phyloP scores from a whole-genome alignment of 1,284 basidiomycete species.

The Ganoderma sp. region DNA sequence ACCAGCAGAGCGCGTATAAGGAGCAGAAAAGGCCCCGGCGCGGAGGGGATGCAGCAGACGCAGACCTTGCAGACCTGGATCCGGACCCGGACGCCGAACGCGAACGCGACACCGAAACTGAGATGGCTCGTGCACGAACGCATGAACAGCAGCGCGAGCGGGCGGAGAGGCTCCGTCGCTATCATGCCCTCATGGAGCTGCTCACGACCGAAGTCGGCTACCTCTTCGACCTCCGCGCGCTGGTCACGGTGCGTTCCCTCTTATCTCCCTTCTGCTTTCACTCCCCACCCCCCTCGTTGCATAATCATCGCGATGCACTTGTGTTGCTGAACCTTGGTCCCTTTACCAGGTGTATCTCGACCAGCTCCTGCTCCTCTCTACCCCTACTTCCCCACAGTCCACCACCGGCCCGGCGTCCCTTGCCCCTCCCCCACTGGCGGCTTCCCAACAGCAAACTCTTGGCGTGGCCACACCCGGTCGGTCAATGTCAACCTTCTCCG shows the following conservation, averaged over 20 bases:
- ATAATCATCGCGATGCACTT: not conserved
- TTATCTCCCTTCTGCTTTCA: slow-evolving; percentile 6
- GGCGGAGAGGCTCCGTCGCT: slow-evolving; percentile 43
- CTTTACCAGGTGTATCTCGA: slow-evolving; percentile 42
- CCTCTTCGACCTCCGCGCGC: slow-evolving; percentile 73
- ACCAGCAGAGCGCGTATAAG: slow-evolving; percentile 19
- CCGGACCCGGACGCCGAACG: slow-evolving; percentile 3
- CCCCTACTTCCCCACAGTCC: slow-evolving; percentile 10
- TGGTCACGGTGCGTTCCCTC: slow-evolving; percentile 66
- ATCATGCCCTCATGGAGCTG: slow-evolving; percentile 79
- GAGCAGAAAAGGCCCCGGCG: slow-evolving; percentile 17
- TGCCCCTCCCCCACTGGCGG: slow-evolving; percentile 25
- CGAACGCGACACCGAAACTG: slow-evolving; percentile 10
- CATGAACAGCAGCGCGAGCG: slow-evolving; percentile 28
- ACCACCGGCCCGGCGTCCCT: slow-evolving; percentile 27
- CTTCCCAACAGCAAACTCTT: slow-evolving; percentile 4
- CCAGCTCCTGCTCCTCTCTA: slow-evolving; percentile 38
- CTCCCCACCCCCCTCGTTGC: not conserved
- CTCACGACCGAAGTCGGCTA: slow-evolving; percentile 85
- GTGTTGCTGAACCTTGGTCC: slow-evolving; percentile 5
- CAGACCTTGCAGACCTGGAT: not conserved
- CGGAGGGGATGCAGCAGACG: not conserved
- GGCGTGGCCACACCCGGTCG: slow-evolving; percentile 21
- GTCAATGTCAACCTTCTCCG: slow-evolving; percentile 34
- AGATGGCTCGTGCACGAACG: slow-evolving; percentile 19